These are phyloP conservation scores for Malus hybrid DNA, from an alignment of 331 rosid genomes.

Conservation along the genomic window DNA sequence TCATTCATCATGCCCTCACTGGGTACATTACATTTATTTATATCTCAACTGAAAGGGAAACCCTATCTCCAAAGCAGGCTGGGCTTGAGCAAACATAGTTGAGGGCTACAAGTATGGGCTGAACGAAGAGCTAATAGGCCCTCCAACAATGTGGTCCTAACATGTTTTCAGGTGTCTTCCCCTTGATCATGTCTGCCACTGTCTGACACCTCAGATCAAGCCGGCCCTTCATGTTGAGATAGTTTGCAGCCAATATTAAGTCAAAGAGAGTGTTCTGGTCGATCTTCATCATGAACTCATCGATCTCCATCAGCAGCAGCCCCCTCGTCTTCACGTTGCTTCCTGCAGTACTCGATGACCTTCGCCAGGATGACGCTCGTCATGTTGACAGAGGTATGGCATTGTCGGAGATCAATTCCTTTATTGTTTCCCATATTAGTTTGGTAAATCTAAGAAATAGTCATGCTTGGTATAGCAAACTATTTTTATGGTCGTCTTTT, in stretches of 20 bases:
- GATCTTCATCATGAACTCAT: background rate
- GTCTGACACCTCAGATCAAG: background rate
- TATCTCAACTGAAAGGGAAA: no score
- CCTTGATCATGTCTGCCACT: background rate
- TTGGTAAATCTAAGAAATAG: no score
- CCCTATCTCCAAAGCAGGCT: no score
- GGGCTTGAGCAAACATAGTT: no score
- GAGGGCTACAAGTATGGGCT: no score
- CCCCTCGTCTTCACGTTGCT: background rate
- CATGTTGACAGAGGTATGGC: background rate
- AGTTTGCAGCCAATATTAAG: background rate
- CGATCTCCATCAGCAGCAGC: background rate
- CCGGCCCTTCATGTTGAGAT: background rate
- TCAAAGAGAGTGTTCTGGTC: background rate
- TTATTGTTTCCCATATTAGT: no score
- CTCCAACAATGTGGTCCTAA: no score
- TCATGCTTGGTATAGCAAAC: no score
- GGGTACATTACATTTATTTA: no score
- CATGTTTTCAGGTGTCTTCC: background rate
- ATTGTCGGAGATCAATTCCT: background rate
- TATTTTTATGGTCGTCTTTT: no score
- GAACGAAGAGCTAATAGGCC: no score
- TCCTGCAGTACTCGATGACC: background rate
- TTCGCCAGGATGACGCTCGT: background rate
- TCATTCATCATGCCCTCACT: no score